Evolutionary conservation across 352 stramenopile species (phyloP).

Genomic region (Paralagenidium karlingii): DNA sequence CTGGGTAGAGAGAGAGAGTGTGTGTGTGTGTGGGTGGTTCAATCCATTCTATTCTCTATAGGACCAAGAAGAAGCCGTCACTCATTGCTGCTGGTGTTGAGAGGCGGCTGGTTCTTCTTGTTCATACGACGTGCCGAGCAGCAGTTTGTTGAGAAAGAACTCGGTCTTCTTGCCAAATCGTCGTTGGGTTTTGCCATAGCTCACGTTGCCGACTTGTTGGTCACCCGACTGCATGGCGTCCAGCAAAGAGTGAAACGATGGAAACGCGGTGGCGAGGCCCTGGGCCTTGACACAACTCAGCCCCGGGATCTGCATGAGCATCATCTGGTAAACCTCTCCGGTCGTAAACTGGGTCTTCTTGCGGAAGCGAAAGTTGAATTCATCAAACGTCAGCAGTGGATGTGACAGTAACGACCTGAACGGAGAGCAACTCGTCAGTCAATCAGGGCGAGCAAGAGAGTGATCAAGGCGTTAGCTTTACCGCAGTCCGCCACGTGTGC

Average conservation of each 20-base stretch:
- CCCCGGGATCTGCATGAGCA: slow-evolving; percentile 65
- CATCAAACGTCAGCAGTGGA: slow-evolving; percentile 25
- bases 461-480: too few relatives aligned
- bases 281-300: slow-evolving; percentile 41
- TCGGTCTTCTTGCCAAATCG: slow-evolving; percentile 25
- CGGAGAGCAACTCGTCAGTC: too few relatives aligned
- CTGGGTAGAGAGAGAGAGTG: too few relatives aligned
- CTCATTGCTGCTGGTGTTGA: too few relatives aligned
- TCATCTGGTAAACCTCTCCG: slow-evolving; percentile 67
- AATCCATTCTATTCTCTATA: too few relatives aligned
- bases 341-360: slow-evolving; percentile 65
- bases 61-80: too few relatives aligned
- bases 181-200: slow-evolving; percentile 31
- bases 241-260: slow-evolving; percentile 36
- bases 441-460: too few relatives aligned
- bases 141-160: too few relatives aligned
- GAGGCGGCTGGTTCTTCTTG: too few relatives aligned
- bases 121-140: too few relatives aligned
- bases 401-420: slow-evolving; percentile 20
- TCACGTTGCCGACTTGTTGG: slow-evolving; percentile 20
- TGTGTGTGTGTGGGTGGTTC: too few relatives aligned
- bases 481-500: too few relatives aligned
- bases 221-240: slow-evolving; percentile 12
- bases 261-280: slow-evolving; percentile 22
- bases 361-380: slow-evolving; percentile 64